Evolutionary conservation across 345 rosid species (phyloP), one percentile per base, ranked within the genome.

Genomic region (Hirschfeldia incana): DNA sequence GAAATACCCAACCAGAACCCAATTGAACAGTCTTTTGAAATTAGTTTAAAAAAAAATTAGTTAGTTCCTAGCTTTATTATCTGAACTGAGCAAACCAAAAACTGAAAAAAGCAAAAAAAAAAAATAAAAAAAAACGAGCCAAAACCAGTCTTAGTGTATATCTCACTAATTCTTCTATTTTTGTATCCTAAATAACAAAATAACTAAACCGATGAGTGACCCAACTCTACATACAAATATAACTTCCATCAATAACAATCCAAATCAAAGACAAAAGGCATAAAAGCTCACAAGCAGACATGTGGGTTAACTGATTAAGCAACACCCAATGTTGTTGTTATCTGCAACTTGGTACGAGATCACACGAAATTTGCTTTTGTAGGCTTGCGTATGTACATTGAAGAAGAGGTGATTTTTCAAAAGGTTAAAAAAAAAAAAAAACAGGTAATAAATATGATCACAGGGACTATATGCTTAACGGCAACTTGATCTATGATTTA

Each of bases 361-460:
- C 82, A 73, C 78, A 73, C 1, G 74, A 61, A 12, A 26, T 66
- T 58, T 66, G 57, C 82, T 79, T 79, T 65, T 46, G 61, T 13
- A 30, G 42, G 33, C 30, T 42, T 79, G 72, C 8, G 32, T 46
- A 60, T 72, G 66, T 66, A 65, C 76, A 70, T 36, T 28, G 76
- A 58, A 78, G 62, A 66, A 21, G 68, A 58, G 36, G 63, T 66
- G n/a, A 21, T 4, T 51, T 29, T 53, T 36, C 1, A 15, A 57
- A 77, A 77, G 8, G 7, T 27, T 27, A 60, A 12, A 4, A 27
- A 27, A 26, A 27, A 28, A n/a, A 27, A 5, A 32, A 5, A 36
- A 8, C 8, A 11, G 11, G 57, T 66, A 42, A 66, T 46, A 30
- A 67, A 67, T 67, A 42, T 26, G 55, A 70, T 80, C 79, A 80